These are phyloP conservation scores for Dendrostoma leiphaemia DNA, from an alignment of 2,329 filamentous ascomycete genomes.

Conservation along the genomic window DNA sequence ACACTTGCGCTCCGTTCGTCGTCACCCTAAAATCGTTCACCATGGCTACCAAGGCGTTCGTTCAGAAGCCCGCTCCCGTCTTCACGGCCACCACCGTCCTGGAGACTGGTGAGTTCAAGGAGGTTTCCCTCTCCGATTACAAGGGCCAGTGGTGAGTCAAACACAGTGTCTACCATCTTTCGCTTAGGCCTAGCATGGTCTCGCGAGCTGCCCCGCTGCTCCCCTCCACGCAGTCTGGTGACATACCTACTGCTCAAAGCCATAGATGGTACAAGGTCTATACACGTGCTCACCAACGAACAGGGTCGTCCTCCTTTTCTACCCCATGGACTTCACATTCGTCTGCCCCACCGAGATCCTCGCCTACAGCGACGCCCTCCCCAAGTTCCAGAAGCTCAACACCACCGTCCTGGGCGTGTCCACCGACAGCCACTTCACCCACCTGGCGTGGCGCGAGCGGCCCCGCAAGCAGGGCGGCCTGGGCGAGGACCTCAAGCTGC, in stretches of 20 bases:
- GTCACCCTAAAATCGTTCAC: slow-evolving; percentile 17
- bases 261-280: too few species aligned
- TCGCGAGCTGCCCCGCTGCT: too few species aligned
- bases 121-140: slow-evolving; percentile 43
- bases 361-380: slow-evolving; percentile 60
- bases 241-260: too few species aligned
- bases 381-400: slow-evolving; percentile 57
- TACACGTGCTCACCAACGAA: slow-evolving; percentile 9
- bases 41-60: slow-evolving; percentile 43
- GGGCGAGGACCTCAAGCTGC: slow-evolving; percentile 57
- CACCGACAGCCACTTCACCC: slow-evolving; percentile 59
- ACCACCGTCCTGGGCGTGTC: slow-evolving; percentile 59
- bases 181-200: too few species aligned
- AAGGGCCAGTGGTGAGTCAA: slow-evolving; percentile 43
- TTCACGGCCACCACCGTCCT: slow-evolving; percentile 51
- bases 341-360: slow-evolving; percentile 67
- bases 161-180: too few species aligned
- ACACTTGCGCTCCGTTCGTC: too few species aligned
- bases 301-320: slow-evolving; percentile 64
- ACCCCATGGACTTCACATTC: slow-evolving; percentile 68
- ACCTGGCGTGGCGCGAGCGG: slow-evolving; percentile 57
- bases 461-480: slow-evolving; percentile 61
- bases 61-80: slow-evolving; percentile 46
- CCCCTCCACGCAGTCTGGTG: too few species aligned
- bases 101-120: slow-evolving; percentile 46